Conservation (phyloP, 768 basidiomycete genomes). For the Phanerochaete sordida region DNA sequence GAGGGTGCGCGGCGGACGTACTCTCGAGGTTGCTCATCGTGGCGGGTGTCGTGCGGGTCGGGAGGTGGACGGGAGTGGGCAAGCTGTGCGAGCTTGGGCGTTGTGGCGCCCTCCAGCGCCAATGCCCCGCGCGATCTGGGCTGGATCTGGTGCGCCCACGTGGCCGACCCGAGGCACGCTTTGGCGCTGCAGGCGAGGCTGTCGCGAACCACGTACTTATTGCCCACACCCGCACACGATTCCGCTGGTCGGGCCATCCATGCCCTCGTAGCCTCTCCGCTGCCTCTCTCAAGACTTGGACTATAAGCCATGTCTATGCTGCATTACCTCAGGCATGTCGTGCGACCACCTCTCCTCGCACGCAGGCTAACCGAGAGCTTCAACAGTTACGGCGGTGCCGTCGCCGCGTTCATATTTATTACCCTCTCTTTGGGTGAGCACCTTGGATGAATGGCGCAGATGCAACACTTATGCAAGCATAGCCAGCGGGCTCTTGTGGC, state of each 20-base stretch:
- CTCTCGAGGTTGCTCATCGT: conserved; percentile 87
- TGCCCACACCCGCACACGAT: neutral
- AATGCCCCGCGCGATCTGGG: neutral
- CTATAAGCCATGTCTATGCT: conserved; percentile 44
- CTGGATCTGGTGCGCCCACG: neutral
- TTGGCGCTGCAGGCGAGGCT: too few species aligned
- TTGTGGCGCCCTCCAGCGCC: conserved; percentile 5
- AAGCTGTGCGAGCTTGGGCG: conserved; percentile 2
- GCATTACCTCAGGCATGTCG: conserved; percentile 56
- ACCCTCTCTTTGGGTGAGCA: conserved; percentile 82
- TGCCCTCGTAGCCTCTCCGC: conserved; percentile 11
- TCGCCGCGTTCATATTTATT: conserved; percentile 84
- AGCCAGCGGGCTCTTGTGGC: conserved; percentile 93
- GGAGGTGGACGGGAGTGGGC: neutral
- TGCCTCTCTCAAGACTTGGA: too few species aligned
- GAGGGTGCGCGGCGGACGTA: conserved; percentile 35
- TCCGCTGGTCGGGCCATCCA: neutral
- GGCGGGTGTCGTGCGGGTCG: neutral
- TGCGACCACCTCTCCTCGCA: neutral
- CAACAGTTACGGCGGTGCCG: conserved; percentile 66
- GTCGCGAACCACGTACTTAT: neutral
- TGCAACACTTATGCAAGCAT: neutral
- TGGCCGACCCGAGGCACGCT: neutral
- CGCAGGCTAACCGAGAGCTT: neutral
- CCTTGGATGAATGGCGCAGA: neutral